phyloP scores from a whole-genome alignment of 352 stramenopile species.

The Globisporangium nagaii region DNA sequence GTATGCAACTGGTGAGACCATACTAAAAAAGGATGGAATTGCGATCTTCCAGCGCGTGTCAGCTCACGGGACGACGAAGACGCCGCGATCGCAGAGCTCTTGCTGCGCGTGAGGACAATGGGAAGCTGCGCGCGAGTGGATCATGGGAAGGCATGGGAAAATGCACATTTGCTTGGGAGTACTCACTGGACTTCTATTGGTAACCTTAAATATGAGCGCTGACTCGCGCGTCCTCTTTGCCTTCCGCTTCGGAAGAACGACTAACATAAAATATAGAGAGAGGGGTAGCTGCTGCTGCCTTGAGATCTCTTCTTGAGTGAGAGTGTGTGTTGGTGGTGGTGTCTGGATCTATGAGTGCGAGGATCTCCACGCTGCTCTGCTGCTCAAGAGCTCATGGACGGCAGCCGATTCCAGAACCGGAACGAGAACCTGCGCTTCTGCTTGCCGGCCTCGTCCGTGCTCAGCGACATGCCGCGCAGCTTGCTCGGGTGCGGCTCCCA shows the following conservation, averaged over 20 bases:
- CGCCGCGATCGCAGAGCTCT: no score
- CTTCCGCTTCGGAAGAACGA: constrained; percentile 1
- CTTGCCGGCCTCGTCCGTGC: constrained; percentile 37
- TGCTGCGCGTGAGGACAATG: no score
- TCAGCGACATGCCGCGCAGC: constrained; percentile 57
- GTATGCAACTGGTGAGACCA: no score
- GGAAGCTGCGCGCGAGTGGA: no score
- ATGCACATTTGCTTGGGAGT: no score
- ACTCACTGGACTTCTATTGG: constrained; percentile 8
- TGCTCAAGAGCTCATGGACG: constrained; percentile 6
- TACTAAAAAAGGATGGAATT: no score
- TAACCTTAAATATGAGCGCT: constrained; percentile 2
- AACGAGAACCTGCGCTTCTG: constrained; percentile 70
- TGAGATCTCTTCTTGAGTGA: constrained; percentile 2
- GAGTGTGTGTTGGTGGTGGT: background rate
- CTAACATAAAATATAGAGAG: constrained; percentile 4
- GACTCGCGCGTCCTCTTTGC: background rate
- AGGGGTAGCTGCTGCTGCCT: background rate
- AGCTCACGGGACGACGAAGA: no score
- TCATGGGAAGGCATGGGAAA: background rate
- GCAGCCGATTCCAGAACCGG: constrained; percentile 46
- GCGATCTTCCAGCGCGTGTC: no score
- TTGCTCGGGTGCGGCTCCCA: constrained; percentile 43
- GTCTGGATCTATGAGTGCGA: background rate
- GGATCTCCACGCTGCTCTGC: no score